These are phyloP conservation scores for Saxispiralis lemnorum DNA, from an alignment of 495 filamentous ascomycete genomes.

Conservation along the genomic window DNA sequence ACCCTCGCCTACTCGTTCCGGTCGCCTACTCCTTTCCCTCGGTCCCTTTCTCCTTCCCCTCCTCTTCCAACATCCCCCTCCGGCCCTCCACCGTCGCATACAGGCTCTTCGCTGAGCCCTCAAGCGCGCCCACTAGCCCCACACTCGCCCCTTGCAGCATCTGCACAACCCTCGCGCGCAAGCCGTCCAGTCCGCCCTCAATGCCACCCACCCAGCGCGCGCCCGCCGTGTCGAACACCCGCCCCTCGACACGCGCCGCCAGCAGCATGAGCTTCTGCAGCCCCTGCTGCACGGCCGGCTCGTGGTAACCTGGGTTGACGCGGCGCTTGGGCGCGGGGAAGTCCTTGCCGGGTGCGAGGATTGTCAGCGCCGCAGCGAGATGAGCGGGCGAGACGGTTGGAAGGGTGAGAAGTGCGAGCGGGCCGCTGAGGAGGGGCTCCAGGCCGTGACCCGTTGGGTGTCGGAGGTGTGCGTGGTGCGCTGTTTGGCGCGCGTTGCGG, in stretches of 20 bases:
- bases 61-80: slow-evolving; percentile 59
- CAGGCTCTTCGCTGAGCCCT: slow-evolving; percentile 57
- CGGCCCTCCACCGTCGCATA: slow-evolving; percentile 74
- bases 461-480: slow-evolving; percentile 27
- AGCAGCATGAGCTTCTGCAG: slow-evolving; percentile 73
- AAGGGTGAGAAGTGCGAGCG: slow-evolving; percentile 62
- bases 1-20: too few relatives aligned
- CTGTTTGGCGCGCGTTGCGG: slow-evolving; percentile 41
- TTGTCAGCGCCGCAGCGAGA: slow-evolving; percentile 55
- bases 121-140: slow-evolving; percentile 52
- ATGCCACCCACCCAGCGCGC: slow-evolving; percentile 75
- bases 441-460: slow-evolving; percentile 35
- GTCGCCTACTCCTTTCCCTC: not conserved
- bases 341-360: slow-evolving; percentile 50
- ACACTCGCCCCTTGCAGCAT: slow-evolving; percentile 61
- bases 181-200: slow-evolving; percentile 59
- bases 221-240: slow-evolving; percentile 64
- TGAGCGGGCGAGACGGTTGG: slow-evolving; percentile 68
- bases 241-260: slow-evolving; percentile 65
- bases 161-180: slow-evolving; percentile 63
- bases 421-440: slow-evolving; percentile 60
- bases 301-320: slow-evolving; percentile 63
- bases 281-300: slow-evolving; percentile 54
- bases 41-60: slow-evolving; percentile 28
- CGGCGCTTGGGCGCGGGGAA: slow-evolving; percentile 64